A percentile compares a stretch with the other conserved stretches of the same genome.
phyloP scores from a whole-genome alignment of 768 basidiomycete genomes.

The Lanmaoa rubissima region DNA sequence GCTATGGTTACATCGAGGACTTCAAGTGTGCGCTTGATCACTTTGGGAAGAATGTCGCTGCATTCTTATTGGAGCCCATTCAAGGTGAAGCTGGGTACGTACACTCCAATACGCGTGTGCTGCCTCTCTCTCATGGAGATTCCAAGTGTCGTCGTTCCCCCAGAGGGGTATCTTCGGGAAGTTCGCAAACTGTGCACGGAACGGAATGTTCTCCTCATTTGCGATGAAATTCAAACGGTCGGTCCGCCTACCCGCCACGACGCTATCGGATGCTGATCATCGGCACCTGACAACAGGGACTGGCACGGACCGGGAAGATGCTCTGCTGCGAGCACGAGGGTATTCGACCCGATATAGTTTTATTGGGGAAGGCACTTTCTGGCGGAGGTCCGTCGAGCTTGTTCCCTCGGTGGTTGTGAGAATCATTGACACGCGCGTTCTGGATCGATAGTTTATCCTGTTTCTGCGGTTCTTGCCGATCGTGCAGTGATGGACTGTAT shows the following conservation, averaged over 20 bases:
- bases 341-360: slow-evolving; percentile 86
- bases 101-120: background rate
- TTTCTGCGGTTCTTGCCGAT: slow-evolving; percentile 91
- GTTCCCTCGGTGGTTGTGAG: slow-evolving; percentile 1
- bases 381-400: slow-evolving; percentile 69
- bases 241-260: slow-evolving; percentile 10
- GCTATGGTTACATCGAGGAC: slow-evolving; percentile 82
- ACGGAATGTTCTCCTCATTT: slow-evolving; percentile 93
- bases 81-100: slow-evolving; percentile 97
- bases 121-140: background rate
- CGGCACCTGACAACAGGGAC: slow-evolving; percentile 49
- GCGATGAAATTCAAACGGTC: slow-evolving; percentile 97
- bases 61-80: slow-evolving; percentile 95
- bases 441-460: slow-evolving; percentile 74
- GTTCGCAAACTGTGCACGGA: slow-evolving; percentile 85
- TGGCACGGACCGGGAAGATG: slow-evolving; percentile 93
- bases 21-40: slow-evolving; percentile 77
- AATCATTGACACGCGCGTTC: slow-evolving; percentile 5
- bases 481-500: slow-evolving; percentile 94
- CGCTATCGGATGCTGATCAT: background rate
- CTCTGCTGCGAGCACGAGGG: slow-evolving; percentile 86
- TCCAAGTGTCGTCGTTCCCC: slow-evolving; percentile 85
- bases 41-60: slow-evolving; percentile 82
- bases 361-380: slow-evolving; percentile 95
- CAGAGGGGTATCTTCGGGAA: slow-evolving; percentile 76